These are phyloP conservation scores for Moesziomyces sp. DNA, from an alignment of 1,284 basidiomycete species.

Conservation along the genomic window DNA sequence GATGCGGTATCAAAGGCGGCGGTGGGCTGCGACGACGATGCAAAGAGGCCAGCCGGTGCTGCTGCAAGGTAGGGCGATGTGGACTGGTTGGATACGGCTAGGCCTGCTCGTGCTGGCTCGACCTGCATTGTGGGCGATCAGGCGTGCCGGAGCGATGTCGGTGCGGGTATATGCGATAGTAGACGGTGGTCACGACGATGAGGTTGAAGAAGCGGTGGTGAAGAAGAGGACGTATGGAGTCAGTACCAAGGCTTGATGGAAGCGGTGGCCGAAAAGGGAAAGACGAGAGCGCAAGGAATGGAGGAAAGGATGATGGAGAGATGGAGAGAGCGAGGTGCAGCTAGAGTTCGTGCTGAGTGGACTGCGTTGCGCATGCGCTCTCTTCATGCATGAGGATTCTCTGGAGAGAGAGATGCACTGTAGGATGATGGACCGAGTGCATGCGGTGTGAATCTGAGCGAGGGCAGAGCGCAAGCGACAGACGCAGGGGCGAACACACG, in stretches of 20 bases:
- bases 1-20: constrained; percentile 19
- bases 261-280: constrained; percentile 5
- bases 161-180: constrained; percentile 1
- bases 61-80: constrained; percentile 38
- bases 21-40: constrained; percentile 12
- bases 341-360: too few relatives aligned
- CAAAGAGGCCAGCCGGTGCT: constrained; percentile 25
- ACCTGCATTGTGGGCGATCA: constrained; percentile 28
- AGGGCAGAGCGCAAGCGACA: too few relatives aligned
- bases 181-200: constrained; percentile 8
- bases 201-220: background rate
- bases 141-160: too few relatives aligned
- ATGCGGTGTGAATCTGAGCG: too few relatives aligned
- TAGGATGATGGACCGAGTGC: too few relatives aligned
- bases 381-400: too few relatives aligned
- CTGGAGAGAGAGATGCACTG: too few relatives aligned
- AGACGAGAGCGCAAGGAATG: constrained; percentile 14
- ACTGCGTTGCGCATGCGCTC: too few relatives aligned
- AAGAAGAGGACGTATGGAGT: background rate
- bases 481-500: constrained; percentile 4
- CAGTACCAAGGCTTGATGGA: constrained; percentile 1
- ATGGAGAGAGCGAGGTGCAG: too few relatives aligned
- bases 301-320: constrained; percentile 4
- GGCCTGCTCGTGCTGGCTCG: constrained; percentile 6
- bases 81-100: constrained; percentile 7